Conservation (phyloP, 75 land plant species). For the Selaginella moellendorffii region DNA sequence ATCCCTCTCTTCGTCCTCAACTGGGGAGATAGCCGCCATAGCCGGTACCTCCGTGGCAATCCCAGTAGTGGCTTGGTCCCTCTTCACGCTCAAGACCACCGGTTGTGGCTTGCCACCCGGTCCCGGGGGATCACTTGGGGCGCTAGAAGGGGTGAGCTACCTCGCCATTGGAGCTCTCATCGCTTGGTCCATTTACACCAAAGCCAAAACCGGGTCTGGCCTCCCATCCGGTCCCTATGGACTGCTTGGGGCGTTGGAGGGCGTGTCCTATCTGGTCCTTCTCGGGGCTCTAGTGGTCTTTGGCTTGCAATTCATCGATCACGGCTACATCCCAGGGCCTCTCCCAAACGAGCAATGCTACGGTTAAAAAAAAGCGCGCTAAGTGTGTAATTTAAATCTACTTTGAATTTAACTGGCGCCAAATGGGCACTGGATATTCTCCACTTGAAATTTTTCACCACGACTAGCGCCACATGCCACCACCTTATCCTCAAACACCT, state of each 20-base stretch:
- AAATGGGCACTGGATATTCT: too few species aligned
- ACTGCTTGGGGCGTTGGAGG: constrained; percentile 88
- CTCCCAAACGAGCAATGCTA: constrained; percentile 80
- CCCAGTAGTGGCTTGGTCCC: constrained; percentile 87
- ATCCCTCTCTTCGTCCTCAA: too few species aligned
- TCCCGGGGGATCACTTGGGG: constrained; percentile 83
- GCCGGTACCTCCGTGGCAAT: constrained; percentile 49
- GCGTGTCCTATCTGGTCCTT: constrained; percentile 59
- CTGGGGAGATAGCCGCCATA: too few species aligned
- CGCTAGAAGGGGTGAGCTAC: constrained; percentile 15
- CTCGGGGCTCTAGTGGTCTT: constrained; percentile 69
- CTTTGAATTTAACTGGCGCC: too few species aligned
- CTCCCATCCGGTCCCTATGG: constrained; percentile 84
- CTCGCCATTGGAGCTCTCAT: constrained; percentile 24
- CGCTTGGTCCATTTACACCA: constrained; percentile 77
- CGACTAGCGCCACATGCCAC: too few species aligned
- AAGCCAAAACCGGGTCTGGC: constrained; percentile 79
- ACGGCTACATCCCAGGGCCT: constrained; percentile 86
- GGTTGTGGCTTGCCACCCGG: constrained; percentile 98
- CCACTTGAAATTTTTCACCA: too few species aligned
- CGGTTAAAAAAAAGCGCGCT: constrained; percentile 28
- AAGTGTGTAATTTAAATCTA: not conserved
- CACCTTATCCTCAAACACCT: too few species aligned
- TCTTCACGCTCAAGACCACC: constrained; percentile 80
- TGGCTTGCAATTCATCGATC: constrained; percentile 63